Evolutionary conservation across 768 basidiomycete species (phyloP), one percentile per base, ranked within the genome.

Genomic region (Podaxis pistillaris): DNA sequence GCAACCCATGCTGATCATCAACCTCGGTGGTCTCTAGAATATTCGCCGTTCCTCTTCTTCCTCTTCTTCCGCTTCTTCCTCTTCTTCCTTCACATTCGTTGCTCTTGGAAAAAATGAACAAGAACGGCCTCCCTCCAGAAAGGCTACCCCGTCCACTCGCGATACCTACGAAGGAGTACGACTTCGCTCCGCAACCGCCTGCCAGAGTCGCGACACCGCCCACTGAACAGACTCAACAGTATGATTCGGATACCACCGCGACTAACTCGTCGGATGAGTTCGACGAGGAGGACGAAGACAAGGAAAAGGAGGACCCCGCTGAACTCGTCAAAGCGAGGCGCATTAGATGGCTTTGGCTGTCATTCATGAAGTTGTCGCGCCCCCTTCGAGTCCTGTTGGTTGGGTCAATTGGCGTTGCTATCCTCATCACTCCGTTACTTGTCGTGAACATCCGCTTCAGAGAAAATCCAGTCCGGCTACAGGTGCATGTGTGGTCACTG

Each of bases 221-320:
- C 47, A 30, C 19, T 37, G 59, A 65, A 2, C 58, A 60, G 60
- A n/a, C 11, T 36, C 54, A 64, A 13, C 64, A 66, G 22, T 72
- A 74, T 6, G 79, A 80, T 53, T 74, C 79, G 9, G 80, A 80
- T 58, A 76, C 76, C 22, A 78, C 84, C n/a, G 80, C 77, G 28
- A 87, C 87, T 12, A 83, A 86, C 66, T 80, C 84, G 2, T 83
- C 81, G 9, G 88, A 90, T 68, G 86, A 90, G 67, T 90, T 92
- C 66, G 81, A 90, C 76, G 89, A 89, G 89, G 87, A 90, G 89
- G 87, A 90, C 59, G 82, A 86, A 56, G 86, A 84, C 52, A 84
- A 87, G 13, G 80, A 81, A 28, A 60, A 70, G 15, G 69, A 69
- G 4, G 69, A 68, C 24, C 15, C 24, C 37, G 33, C 55, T 28